Conservation (phyloP, 1,284 basidiomycete genomes). For the Caloboletus inedulis region DNA sequence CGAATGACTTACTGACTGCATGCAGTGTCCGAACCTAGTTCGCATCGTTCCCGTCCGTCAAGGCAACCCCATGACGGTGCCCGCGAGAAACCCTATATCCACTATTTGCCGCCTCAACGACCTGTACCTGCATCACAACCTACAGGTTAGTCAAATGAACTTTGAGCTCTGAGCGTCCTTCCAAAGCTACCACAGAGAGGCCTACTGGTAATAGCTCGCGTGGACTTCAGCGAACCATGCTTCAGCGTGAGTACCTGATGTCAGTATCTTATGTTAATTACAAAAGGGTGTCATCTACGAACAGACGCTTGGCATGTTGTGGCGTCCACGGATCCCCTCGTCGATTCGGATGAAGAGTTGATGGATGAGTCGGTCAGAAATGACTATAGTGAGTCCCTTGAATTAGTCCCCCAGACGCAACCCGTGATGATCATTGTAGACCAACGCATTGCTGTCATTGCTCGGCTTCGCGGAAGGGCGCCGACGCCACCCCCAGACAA, state of each 20-base stretch:
- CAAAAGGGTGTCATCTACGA: background rate
- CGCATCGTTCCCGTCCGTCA: slow-evolving; percentile 27
- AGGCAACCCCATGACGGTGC: slow-evolving; percentile 25
- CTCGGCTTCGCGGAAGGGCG: slow-evolving; percentile 41
- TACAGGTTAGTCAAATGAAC: slow-evolving; percentile 19
- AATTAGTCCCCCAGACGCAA: background rate
- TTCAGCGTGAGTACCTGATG: slow-evolving; percentile 29
- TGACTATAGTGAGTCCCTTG: slow-evolving; percentile 56
- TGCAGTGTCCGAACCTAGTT: slow-evolving; percentile 25
- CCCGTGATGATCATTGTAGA: slow-evolving; percentile 32
- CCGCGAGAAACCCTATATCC: slow-evolving; percentile 41
- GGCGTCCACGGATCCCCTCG: slow-evolving; percentile 58
- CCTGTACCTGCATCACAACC: slow-evolving; percentile 14
- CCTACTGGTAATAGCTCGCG: slow-evolving; percentile 13
- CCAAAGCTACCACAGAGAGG: slow-evolving; percentile 21
- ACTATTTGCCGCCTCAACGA: slow-evolving; percentile 35
- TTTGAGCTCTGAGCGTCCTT: background rate
- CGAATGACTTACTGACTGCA: slow-evolving; percentile 10
- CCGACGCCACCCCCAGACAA: slow-evolving; percentile 38
- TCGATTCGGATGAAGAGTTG: slow-evolving; percentile 70
- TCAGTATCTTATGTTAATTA: background rate
- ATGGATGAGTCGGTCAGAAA: slow-evolving; percentile 57
- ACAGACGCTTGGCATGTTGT: slow-evolving; percentile 71
- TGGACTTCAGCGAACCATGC: slow-evolving; percentile 36
- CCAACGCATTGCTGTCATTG: slow-evolving; percentile 48